phyloP scores from a whole-genome alignment of 2,329 filamentous ascomycete species.

The Talaromyces sp. region DNA sequence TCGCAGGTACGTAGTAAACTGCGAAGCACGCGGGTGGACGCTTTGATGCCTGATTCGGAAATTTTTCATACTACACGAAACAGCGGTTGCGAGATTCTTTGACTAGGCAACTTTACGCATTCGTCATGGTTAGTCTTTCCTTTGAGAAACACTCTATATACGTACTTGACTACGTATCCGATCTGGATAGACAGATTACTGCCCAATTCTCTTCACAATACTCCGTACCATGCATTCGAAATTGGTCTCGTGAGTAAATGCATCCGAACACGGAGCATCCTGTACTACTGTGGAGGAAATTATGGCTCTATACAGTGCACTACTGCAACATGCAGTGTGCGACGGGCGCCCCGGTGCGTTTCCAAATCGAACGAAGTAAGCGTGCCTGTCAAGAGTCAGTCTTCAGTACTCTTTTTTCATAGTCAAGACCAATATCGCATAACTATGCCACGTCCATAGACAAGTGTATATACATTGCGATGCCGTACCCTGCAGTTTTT shows the following conservation, averaged over 20 bases:
- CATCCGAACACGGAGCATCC: neutral
- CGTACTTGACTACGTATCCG: neutral
- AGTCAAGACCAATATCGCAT: neutral
- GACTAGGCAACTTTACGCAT: too few species aligned
- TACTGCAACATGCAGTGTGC: conserved; percentile 3
- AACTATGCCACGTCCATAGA: neutral
- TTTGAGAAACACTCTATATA: neutral
- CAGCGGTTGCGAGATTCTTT: neutral
- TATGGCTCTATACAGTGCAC: too few species aligned
- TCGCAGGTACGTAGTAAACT: too few species aligned
- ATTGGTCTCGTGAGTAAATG: neutral
- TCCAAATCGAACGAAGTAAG: neutral
- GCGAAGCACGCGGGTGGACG: neutral
- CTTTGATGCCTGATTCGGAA: conserved; percentile 2
- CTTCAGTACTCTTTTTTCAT: neutral
- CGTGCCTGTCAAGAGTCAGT: neutral
- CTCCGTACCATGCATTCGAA: neutral
- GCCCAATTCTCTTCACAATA: neutral
- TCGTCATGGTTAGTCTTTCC: neutral
- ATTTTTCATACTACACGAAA: neutral
- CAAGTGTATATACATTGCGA: neutral
- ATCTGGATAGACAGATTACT: neutral
- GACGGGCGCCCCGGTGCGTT: conserved; percentile 9
- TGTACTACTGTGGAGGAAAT: neutral
- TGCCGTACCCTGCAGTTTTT: neutral